Percentiles rank a stretch among this genome's conserved stretches.
Evolutionary conservation across 2,329 filamentous ascomycete genomes (phyloP).

Genomic region (Paracoccidioides lutzii): DNA sequence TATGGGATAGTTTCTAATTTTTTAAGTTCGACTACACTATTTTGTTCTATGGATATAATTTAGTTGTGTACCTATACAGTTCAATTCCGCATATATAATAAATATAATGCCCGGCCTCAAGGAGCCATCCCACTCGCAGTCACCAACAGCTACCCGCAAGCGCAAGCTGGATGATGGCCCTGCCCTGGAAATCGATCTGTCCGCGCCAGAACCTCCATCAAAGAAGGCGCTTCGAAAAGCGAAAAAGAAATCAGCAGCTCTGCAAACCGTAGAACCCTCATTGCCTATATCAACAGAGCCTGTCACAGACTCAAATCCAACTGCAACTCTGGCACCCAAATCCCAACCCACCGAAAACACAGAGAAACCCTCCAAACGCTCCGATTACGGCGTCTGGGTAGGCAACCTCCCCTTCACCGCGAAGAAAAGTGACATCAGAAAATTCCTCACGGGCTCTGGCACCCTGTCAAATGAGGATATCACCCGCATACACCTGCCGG

Average conservation of each 20-base stretch:
- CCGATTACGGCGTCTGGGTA: conserved; percentile 83
- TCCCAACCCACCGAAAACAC: conserved; percentile 10
- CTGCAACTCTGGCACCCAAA: conserved; percentile 18
- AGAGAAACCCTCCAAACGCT: conserved; percentile 39
- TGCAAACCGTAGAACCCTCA: conserved; percentile 1
- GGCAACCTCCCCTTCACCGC: conserved; percentile 83
- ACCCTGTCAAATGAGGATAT: conserved; percentile 57
- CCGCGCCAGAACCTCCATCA: conserved; percentile 82
- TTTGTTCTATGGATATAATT: not conserved
- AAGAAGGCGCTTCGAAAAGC: conserved; percentile 83
- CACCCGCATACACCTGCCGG: conserved; percentile 72
- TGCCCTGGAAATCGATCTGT: conserved; percentile 80
- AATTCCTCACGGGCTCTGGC: conserved; percentile 64
- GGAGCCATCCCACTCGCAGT: conserved; percentile 3
- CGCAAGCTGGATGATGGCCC: conserved; percentile 48
- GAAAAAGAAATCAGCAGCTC: conserved; percentile 49
- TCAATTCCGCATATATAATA: too few relatives aligned
- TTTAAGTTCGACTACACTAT: not conserved
- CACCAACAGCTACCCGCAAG: conserved; percentile 34
- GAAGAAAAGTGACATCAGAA: conserved; percentile 59
- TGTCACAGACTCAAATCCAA: conserved; percentile 14
- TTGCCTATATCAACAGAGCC: conserved; percentile 10
- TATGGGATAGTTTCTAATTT: not conserved
- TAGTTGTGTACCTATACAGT: too few relatives aligned
- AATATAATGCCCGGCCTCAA: conserved; percentile 2